Conservation (phyloP, 2,329 filamentous ascomycete species). For the Helotiales sp. region DNA sequence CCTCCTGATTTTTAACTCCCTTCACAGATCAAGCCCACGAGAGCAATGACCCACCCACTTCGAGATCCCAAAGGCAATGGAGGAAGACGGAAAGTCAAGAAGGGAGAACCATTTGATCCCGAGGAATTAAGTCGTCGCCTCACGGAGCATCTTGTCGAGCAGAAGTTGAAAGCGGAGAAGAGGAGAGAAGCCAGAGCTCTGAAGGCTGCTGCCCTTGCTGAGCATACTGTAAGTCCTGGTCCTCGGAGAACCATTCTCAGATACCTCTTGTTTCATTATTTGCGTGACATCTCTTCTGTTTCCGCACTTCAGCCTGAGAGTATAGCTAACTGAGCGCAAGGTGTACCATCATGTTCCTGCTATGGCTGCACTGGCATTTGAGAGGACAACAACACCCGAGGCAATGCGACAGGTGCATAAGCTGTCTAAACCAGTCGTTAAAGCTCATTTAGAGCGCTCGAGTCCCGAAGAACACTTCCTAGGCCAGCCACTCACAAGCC, state of each 20-base stretch:
- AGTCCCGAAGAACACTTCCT: constrained; percentile 33
- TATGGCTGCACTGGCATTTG: constrained; percentile 60
- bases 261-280: neutral
- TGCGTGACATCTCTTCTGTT: neutral
- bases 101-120: constrained; percentile 54
- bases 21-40: constrained; percentile 31
- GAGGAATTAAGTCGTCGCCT: constrained; percentile 60
- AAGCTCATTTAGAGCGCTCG: constrained; percentile 47
- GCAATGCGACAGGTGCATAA: constrained; percentile 49
- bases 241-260: neutral
- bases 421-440: constrained; percentile 51
- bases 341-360: constrained; percentile 58
- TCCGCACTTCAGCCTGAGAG: neutral
- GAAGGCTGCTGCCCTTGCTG: constrained; percentile 25
- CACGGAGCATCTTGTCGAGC: constrained; percentile 55
- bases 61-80: constrained; percentile 26
- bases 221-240: constrained; percentile 18
- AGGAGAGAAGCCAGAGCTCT: constrained; percentile 31
- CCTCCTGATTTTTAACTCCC: constrained; percentile 20
- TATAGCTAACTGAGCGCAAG: neutral
- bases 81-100: constrained; percentile 36
- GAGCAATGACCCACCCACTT: constrained; percentile 38
- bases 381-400: constrained; percentile 56
- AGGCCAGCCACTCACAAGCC: constrained; percentile 17
- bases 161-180: constrained; percentile 47